Evolutionary conservation across 257 asterid species (phyloP), one percentile per base, ranked within the genome.

Genomic region (Gentiana straminea): DNA sequence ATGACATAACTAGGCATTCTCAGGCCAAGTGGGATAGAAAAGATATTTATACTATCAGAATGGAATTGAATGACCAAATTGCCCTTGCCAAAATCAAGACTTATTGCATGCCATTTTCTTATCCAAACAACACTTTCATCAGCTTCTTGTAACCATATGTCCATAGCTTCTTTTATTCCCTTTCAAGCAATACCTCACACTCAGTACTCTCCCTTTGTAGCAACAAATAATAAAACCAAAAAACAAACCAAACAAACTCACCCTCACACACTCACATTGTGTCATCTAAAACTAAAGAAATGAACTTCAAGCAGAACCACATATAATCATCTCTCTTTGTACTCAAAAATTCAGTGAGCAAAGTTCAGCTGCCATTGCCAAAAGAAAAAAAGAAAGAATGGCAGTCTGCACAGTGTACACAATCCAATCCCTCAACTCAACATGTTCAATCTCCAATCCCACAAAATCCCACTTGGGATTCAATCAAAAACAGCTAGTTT

Each of bases 371-470:
- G 7, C 63, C 55, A 51, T 41, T 55, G 57, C 15, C 47, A 35
- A 49, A 15, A 58, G 69, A 35, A 49, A 4, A 50, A 45, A 63
- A 1, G 2, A 39, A 7, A 43, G 6, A 65, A 92, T 92, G 95
- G 95, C 97, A 60, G 90, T 84, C 33, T 79, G 82, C 52, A 81
- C 93, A 35, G 82, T 79, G 5, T 77, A 77, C 80, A 79, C 95
- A 52, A 72, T 70, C 1, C 96, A 87, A 36, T 80, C 94, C 65
- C 86, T 81, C 59, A 80, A 75, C 74, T 86, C 84, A 2, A 70
- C 76, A 45, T 66, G 79, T 65, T 80, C 94, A 73, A 81, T 89
- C 79, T 75, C 97, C 54, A 77, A 77, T 5, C 81, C 83, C 43
- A 5, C 90, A 61, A 84, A 79, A 77, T 47, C 94, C 82, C 86